Percentiles rank a stretch among this genome's conserved stretches.
phyloP scores from a whole-genome alignment of 2,329 filamentous ascomycete species.

The Annulohypoxylon truncatum region DNA sequence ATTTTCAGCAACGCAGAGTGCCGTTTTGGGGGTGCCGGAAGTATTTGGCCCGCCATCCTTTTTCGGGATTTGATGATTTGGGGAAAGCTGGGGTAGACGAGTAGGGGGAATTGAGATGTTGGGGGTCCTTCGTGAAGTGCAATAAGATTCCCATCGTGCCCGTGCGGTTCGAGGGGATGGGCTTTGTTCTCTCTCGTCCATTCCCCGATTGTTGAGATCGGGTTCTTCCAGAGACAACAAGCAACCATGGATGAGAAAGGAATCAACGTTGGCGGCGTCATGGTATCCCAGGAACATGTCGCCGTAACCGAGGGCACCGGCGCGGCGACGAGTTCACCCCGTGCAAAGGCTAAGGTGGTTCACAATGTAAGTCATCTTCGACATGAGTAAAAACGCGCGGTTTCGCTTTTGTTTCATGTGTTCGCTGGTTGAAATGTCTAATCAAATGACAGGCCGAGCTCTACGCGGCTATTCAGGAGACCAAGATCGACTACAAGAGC shows the following conservation, averaged over 20 bases:
- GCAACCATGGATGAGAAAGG: slow-evolving; percentile 33
- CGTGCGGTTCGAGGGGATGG: not conserved
- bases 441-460: slow-evolving; percentile 56
- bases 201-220: not conserved
- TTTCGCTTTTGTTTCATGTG: not conserved
- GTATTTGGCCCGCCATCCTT: slow-evolving; percentile 21
- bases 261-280: slow-evolving; percentile 19
- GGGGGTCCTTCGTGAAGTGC: slow-evolving; percentile 2
- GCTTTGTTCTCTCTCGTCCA: not conserved
- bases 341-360: slow-evolving; percentile 56
- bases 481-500: slow-evolving; percentile 57
- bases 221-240: slow-evolving; percentile 9
- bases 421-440: slow-evolving; percentile 8
- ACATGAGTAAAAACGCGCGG: not conserved
- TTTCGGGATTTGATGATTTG: slow-evolving; percentile 24
- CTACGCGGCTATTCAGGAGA: slow-evolving; percentile 59
- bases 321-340: slow-evolving; percentile 46
- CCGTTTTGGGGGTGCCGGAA: slow-evolving; percentile 21
- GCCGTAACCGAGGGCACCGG: slow-evolving; percentile 46
- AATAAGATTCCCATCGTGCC: slow-evolving; percentile 29
- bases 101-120: not conserved
- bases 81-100: slow-evolving; percentile 26
- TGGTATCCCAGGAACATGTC: slow-evolving; percentile 37
- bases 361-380: slow-evolving; percentile 53
- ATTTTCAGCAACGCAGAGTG: slow-evolving; percentile 14